Percentiles rank a stretch among this genome's conserved stretches.
Evolutionary conservation across 2,329 filamentous ascomycete species (phyloP).

Genomic region (Rachicladosporium sp.): DNA sequence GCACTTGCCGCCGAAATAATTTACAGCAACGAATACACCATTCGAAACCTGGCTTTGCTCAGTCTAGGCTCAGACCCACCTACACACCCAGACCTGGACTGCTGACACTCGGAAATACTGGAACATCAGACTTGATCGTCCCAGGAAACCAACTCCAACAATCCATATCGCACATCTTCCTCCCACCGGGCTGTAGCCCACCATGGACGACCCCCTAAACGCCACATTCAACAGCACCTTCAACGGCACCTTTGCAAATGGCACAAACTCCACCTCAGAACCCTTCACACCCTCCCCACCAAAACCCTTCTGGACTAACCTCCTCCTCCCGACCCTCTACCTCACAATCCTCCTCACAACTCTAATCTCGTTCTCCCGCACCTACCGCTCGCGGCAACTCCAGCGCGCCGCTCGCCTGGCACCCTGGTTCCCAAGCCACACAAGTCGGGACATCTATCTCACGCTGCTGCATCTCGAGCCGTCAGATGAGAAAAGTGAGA

Average conservation of each 20-base stretch:
- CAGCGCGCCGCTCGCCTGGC: slow-evolving; percentile 68
- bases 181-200: slow-evolving; percentile 1
- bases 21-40: too few relatives aligned
- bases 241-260: slow-evolving; percentile 13
- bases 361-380: slow-evolving; percentile 78
- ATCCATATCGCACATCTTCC: too few relatives aligned
- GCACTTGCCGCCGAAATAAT: too few relatives aligned
- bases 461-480: slow-evolving; percentile 72
- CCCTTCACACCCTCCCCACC: slow-evolving; percentile 11
- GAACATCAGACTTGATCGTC: too few relatives aligned
- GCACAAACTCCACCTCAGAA: slow-evolving; percentile 7
- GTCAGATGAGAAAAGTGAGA: slow-evolving; percentile 41
- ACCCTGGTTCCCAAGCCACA: slow-evolving; percentile 85
- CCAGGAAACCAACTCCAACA: too few relatives aligned
- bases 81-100: too few relatives aligned
- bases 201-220: slow-evolving; percentile 18
- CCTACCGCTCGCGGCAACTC: slow-evolving; percentile 88
- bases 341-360: slow-evolving; percentile 76
- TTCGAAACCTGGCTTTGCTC: too few relatives aligned
- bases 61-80: too few relatives aligned
- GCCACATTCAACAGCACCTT: slow-evolving; percentile 12
- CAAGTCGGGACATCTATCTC: slow-evolving; percentile 89
- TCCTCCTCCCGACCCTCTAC: slow-evolving; percentile 80
- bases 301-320: slow-evolving; percentile 55
- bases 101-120: too few relatives aligned